Base-by-base conservation (phyloP, 139 green algal genomes). In the Trebouxia sp. region DNA sequence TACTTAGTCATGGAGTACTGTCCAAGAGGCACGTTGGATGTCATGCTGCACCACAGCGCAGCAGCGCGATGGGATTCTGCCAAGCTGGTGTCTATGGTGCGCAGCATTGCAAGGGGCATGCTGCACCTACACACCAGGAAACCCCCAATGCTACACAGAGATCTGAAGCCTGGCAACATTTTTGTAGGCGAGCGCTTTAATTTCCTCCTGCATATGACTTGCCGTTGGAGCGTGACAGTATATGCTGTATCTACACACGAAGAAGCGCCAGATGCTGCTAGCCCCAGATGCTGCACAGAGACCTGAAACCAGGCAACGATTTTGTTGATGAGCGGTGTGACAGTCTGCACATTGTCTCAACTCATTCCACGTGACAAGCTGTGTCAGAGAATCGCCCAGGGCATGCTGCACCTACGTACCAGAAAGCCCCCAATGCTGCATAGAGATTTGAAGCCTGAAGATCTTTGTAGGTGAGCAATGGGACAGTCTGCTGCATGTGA, bases 1-100 rank as follows among this genome's bases (percentile, higher is more conserved):
- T 88, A 88, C 47, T 43, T 91, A 0, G 76, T 91, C 30, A 91
- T 90, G 87, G 87, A 91, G 80, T 83, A 90, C 41, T 91, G 87
- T 80, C 85, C 85, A 39, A 81, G 85, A 48, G 87, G 87, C 5
- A 90, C 87, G 22, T 79, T 90, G 47, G 85, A 90, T 28, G 47
- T 89, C 11, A 55, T 90, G 66, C 62, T 90, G 24, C 87, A 90
- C 67, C 66, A 87, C 55, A 78, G 80, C 1, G 66, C 67, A 32
- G 24, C 28, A 41, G 79, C 62, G 17, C 50, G 28, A 3, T 88
- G 83, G 85, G 85, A 89, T 50, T 81, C 85, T 0, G 35, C 55
- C n/a, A 90, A 90, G 83, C 65, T 90, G 72, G 41, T 88, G 74
- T 56, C 83, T n/a, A 43, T 88, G 26, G 65, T 88, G 17, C 69